Base-by-base conservation (phyloP, 345 rosid species). In the Corchorus olitorius region DNA sequence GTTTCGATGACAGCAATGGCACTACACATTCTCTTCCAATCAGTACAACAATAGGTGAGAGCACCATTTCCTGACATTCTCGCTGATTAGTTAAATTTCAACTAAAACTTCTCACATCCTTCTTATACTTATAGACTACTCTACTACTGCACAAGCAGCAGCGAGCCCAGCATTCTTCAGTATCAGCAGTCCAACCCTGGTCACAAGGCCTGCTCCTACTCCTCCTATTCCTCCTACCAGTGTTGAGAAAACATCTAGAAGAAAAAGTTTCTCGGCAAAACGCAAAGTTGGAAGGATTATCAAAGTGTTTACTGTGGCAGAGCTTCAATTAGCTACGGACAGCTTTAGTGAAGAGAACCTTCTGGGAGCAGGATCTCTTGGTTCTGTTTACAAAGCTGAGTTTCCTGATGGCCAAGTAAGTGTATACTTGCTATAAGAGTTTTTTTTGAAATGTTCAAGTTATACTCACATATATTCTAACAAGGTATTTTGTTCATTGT, bases 291-390 rank as follows among this genome's bases (percentile, higher is more conserved):
- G 89, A 41, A 70, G 79, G 54, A 79, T 78, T 70, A 90, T 88
- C 70, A 88, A 87, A 81, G 79, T 80, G 65, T 93, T 84, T 82
- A 84, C 87, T 10, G 73, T 89, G 76, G 87, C 89, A 52, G 98
- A 92, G 79, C 91, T 95, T 78, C 96, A 89, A 77, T 82, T 75
- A 66, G 97, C 94, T 61, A 93, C 98, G 34, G 87, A 89, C 77
- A 81, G 66, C 86, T 95, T 95, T 83, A 86, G 91, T 75, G 87
- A 88, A 83, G 88, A 88, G 76, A 92, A 93, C 72, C 84, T 92
- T 68, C 87, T 93, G 46, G 93, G 92, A 73, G 87, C 87, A 74
- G 98, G 97, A 78, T 92, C 98, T 74, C 91, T 95, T 69, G 98
- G 98, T 78, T 84, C 96, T 81, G 91, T 92, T 72, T 92, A 93